A percentile compares a stretch with the other conserved stretches of the same genome.
phyloP scores from a whole-genome alignment of 352 stramenopile genomes.

The Phytopythium sindhum region DNA sequence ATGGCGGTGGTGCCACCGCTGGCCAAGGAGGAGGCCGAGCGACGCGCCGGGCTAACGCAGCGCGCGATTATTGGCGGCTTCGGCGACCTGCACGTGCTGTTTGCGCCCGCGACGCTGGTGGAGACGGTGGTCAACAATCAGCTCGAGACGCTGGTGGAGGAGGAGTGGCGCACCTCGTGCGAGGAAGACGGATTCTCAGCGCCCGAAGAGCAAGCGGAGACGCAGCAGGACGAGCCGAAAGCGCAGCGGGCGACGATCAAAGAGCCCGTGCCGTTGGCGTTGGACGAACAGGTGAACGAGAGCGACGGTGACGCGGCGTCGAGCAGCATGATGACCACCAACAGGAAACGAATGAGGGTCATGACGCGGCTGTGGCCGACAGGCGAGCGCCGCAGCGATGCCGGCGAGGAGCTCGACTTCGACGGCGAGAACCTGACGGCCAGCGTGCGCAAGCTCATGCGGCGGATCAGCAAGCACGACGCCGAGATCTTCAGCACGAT shows the following conservation, averaged over 20 bases:
- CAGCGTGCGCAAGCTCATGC: constrained; percentile 52
- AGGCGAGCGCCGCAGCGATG: background rate
- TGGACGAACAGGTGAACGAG: background rate
- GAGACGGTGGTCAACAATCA: constrained; percentile 28
- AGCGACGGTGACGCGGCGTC: constrained; percentile 3
- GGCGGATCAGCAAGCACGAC: constrained; percentile 39
- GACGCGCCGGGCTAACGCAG: constrained; percentile 17
- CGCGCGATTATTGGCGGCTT: constrained; percentile 17
- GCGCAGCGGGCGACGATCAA: background rate
- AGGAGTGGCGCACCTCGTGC: constrained; percentile 19
- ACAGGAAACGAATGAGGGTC: background rate
- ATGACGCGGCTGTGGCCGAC: background rate
- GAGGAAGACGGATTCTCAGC: constrained; percentile 11
- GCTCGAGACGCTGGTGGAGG: constrained; percentile 31
- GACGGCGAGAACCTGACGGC: constrained; percentile 30
- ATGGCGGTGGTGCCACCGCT: constrained; percentile 23
- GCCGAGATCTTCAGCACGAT: background rate
- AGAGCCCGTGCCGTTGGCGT: background rate
- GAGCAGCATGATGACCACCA: background rate
- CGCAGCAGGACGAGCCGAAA: background rate
- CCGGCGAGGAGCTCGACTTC: constrained; percentile 42
- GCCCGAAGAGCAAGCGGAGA: constrained; percentile 4
- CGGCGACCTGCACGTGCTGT: constrained; percentile 22
- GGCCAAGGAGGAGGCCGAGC: constrained; percentile 19
- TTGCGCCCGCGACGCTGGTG: constrained; percentile 14